Evolutionary conservation across 1,284 basidiomycete genomes (phyloP), one percentile per base, ranked within the genome.

Genomic region (Boletus sp.): DNA sequence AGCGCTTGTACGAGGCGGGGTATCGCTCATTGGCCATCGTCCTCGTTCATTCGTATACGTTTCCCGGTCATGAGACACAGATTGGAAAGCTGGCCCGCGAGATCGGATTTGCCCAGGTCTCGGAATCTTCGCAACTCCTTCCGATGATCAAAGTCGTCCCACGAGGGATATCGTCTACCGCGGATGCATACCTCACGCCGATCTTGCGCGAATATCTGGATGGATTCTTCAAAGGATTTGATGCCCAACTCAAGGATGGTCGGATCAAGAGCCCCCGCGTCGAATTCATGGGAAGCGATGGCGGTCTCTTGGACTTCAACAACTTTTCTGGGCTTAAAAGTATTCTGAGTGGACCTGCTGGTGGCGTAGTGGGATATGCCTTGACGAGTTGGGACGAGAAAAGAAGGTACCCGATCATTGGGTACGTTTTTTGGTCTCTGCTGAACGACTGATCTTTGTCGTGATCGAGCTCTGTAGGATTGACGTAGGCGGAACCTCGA

Each of bases 71-170:
- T 59, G 94, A 97, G 66, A 71, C 74, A 4, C 68, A 79, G 30
- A 71, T 97, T 19, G 91, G 85, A 12, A 70, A 74, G 2, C 65
- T 96, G 29, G 92, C 95, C 3, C 75, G 81, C 38, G 75, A 79
- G 43, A 62, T 94, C 12, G 93, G 94, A 14, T 98, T 97, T 68
- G 73, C 72, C 3, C 91, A 96, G 49, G 81, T 98, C 56, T 95
- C 92, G 5, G 81, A 92, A 56, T 95, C 92, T 0, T 87, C 90
- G 2, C 81, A 87, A 54, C 78, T 97, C 8, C 80, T 94, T 46
- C 90, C 95, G 2, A 94, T 95, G 91, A 94, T 96, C 71, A 91
- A 91, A 68, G 88, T 96, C 78, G 91, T 97, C 4, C 88, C 93
- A 1, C 85, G 95, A 5, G 95, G 93, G 0, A 84, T 90, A 4